phyloP scores from a whole-genome alignment of 345 rosid species.

The Gossypium arboreum region DNA sequence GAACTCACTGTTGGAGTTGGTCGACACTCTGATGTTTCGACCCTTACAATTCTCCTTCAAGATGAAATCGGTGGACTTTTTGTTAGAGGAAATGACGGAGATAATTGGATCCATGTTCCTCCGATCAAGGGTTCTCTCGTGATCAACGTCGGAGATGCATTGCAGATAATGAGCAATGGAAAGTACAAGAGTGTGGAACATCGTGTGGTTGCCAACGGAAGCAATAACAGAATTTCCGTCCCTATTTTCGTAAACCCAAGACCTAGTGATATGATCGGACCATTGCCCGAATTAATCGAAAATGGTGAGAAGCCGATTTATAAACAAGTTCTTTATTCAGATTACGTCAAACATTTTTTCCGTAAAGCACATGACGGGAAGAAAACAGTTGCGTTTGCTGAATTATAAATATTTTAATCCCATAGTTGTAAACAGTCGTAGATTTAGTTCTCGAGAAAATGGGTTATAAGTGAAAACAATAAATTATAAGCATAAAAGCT shows the following conservation, averaged over 20 bases:
- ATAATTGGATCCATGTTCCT: conserved; percentile 26
- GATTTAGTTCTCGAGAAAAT: no score
- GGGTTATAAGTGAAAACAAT: not conserved
- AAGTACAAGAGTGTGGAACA: conserved; percentile 25
- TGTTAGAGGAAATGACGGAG: conserved; percentile 9
- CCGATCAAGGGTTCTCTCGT: conserved; percentile 25
- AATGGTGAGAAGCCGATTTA: conserved; percentile 13
- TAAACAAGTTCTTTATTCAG: conserved; percentile 21
- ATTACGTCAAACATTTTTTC: conserved; percentile 23
- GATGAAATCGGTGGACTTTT: conserved; percentile 21
- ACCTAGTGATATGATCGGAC: conserved; percentile 16
- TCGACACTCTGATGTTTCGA: conserved; percentile 26
- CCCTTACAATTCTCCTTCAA: conserved; percentile 24
- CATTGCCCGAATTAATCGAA: conserved; percentile 14
- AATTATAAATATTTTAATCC: not conserved
- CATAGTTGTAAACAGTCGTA: no score
- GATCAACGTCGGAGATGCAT: conserved; percentile 21
- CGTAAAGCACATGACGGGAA: conserved; percentile 26
- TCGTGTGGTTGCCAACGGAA: conserved; percentile 16
- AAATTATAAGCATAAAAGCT: no score
- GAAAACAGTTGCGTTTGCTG: conserved; percentile 16
- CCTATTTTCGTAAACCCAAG: conserved; percentile 24
- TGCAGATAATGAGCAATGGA: conserved; percentile 29
- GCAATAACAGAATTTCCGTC: conserved; percentile 23
- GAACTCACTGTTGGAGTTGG: conserved; percentile 21